Conservation (phyloP, 768 basidiomycete genomes). For the Suillus decipiens region DNA sequence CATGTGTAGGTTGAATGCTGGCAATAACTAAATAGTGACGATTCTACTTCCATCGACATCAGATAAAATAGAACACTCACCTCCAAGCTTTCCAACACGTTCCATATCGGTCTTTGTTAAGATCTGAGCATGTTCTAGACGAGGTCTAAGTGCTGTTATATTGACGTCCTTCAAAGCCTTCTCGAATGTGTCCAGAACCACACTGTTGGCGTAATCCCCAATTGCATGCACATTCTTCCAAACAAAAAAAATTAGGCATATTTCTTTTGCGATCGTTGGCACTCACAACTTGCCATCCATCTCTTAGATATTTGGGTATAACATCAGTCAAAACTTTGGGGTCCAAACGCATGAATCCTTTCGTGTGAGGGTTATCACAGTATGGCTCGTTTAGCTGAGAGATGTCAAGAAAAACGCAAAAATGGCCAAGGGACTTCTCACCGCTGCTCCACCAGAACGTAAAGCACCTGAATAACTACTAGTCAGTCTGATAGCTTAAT, state of each 20-base stretch:
- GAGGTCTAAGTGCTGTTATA: constrained; percentile 67
- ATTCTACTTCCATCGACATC: constrained; percentile 12
- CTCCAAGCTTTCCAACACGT: constrained; percentile 77
- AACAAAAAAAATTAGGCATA: constrained; percentile 2
- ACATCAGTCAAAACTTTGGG: constrained; percentile 60
- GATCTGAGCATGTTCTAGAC: constrained; percentile 92
- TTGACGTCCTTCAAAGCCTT: constrained; percentile 58
- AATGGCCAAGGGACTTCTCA: constrained; percentile 32
- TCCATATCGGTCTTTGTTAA: constrained; percentile 74
- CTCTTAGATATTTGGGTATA: constrained; percentile 69
- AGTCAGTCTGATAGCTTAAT: not conserved
- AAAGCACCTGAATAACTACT: constrained; percentile 64
- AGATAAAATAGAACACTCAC: constrained; percentile 41
- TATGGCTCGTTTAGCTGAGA: constrained; percentile 78
- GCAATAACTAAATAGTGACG: constrained; percentile 67
- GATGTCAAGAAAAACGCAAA: constrained; percentile 3
- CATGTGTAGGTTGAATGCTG: constrained; percentile 89
- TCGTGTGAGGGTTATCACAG: constrained; percentile 71
- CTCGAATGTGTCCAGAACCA: constrained; percentile 85
- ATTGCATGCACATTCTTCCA: constrained; percentile 83
- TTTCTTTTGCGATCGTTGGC: not conserved
- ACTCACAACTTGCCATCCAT: constrained; percentile 91
- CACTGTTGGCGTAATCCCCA: constrained; percentile 83
- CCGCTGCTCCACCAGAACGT: constrained; percentile 88
- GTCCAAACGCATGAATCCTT: constrained; percentile 76